Evolutionary conservation across 2,329 filamentous ascomycete species (phyloP).

Genomic region (Triangularia setosa): DNA sequence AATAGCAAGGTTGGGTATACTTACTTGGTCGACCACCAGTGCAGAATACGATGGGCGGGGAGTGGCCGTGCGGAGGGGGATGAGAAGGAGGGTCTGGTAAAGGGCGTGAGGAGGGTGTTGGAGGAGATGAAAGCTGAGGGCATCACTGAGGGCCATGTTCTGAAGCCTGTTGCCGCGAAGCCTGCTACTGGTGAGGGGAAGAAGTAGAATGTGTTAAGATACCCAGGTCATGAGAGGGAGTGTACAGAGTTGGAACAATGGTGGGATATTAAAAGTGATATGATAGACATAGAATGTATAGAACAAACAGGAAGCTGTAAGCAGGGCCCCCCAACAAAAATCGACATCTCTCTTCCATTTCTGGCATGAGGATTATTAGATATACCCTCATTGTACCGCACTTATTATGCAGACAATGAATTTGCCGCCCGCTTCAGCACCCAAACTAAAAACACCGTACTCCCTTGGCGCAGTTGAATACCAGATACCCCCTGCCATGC

Average conservation of each 20-base stretch:
- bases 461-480: slow-evolving; percentile 9
- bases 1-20: slow-evolving; percentile 94
- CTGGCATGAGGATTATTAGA: background rate
- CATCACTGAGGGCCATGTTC: slow-evolving; percentile 16
- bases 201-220: slow-evolving; percentile 4
- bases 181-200: background rate
- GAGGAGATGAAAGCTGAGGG: slow-evolving; percentile 48
- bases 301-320: background rate
- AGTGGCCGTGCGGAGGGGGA: slow-evolving; percentile 64
- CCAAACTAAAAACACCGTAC: background rate
- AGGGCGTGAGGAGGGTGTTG: slow-evolving; percentile 59
- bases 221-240: background rate
- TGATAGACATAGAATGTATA: background rate
- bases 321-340: background rate
- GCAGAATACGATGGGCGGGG: slow-evolving; percentile 90
- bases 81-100: slow-evolving; percentile 65
- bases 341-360: background rate
- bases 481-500: slow-evolving; percentile 5
- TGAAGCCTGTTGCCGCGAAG: slow-evolving; percentile 13
- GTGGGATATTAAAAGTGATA: background rate
- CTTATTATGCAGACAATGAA: background rate
- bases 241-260: background rate
- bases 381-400: background rate
- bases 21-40: slow-evolving; percentile 82
- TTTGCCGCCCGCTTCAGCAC: background rate